Evolutionary conservation across 257 asterid genomes (phyloP).

Genomic region (Osmanthus fragrans): DNA sequence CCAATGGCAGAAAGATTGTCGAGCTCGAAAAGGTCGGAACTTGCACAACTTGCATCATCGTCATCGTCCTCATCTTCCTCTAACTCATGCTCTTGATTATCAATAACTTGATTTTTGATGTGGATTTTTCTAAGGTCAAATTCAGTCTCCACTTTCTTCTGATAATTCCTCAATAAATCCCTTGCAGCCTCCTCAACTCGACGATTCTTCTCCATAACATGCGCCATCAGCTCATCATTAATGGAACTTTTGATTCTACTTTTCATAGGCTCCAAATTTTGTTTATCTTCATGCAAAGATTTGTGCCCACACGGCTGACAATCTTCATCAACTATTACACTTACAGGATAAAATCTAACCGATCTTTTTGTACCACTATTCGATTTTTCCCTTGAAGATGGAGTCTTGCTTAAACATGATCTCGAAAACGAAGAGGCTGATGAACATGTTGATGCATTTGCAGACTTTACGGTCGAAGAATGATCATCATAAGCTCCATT

Average conservation of each 20-base stretch:
- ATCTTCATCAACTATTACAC: conserved; percentile 71
- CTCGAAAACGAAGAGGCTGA: conserved; percentile 88
- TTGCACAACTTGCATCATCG: conserved; percentile 68
- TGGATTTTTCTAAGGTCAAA: conserved; percentile 30
- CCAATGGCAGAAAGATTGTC: conserved; percentile 80
- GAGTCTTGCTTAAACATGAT: conserved; percentile 84
- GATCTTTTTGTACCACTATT: conserved; percentile 62
- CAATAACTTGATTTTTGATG: conserved; percentile 22
- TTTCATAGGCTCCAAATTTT: conserved; percentile 20
- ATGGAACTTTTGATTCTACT: conserved; percentile 27
- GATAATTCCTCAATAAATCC: conserved; percentile 60
- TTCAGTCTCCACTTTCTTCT: conserved; percentile 37
- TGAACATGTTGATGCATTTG: conserved; percentile 69
- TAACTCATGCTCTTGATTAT: conserved; percentile 9
- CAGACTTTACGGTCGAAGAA: conserved; percentile 48
- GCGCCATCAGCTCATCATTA: conserved; percentile 50
- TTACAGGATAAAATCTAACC: conserved; percentile 72
- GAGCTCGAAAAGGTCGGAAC: conserved; percentile 84
- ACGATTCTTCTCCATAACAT: conserved; percentile 58
- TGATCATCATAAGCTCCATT: conserved; percentile 19
- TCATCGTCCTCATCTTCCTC: conserved; percentile 44
- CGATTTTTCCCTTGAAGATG: conserved; percentile 61
- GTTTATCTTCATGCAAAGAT: conserved; percentile 35
- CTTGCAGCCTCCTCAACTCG: conserved; percentile 64
- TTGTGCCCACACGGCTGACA: conserved; percentile 66